Evolutionary conservation across 2,329 filamentous ascomycete species (phyloP), one percentile per base, ranked within the genome.

Genomic region (Stachybotrys chartarum): DNA sequence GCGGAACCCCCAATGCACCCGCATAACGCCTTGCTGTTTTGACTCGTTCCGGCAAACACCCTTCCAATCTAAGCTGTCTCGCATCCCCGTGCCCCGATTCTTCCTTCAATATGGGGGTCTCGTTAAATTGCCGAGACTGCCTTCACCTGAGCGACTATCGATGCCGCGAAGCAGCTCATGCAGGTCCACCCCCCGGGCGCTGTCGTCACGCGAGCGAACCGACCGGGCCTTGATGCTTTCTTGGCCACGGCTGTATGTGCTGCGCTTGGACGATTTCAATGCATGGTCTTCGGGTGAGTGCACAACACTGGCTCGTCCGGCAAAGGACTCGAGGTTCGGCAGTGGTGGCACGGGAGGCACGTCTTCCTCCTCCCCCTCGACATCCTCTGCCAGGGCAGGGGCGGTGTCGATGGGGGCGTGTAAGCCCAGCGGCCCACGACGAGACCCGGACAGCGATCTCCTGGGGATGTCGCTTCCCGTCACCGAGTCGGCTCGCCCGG

Each of bases 321-420:
- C 64, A 47, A 68, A 55, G 8, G 68, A 58, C 18, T 60, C 67
- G 17, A 72, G 60, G 54, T 68, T 70, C 14, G 80, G 81, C 58
- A 84, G 66, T 1, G 80, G 80, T 6, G 81, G 81, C 12, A 84
- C 81, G 0, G 81, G 81, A 4, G 81, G 81, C 7, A 83, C 78
- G 0, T 65, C 63, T 7, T 75, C 71, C 5, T 75, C 71, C 5
- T 67, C 61, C 11, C 69, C 68, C 5, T 59, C 58, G 4, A 67
- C 67, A 30, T 64, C 67, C 6, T 68, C 64, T 12, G 70, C 58
- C 3, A 67, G 55, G 51, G 61, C 61, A 18, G 66, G 63, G 30
- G 60, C 56, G 24, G 59, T 62, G 39, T 70, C 67, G 35, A 64
- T 62, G 7, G 70, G 66, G 17, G 75, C 73, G 57, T 78, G 75